Evolutionary conservation across 1,139 yeast species (phyloP).

Genomic region (Yamadazyma conglobata): DNA sequence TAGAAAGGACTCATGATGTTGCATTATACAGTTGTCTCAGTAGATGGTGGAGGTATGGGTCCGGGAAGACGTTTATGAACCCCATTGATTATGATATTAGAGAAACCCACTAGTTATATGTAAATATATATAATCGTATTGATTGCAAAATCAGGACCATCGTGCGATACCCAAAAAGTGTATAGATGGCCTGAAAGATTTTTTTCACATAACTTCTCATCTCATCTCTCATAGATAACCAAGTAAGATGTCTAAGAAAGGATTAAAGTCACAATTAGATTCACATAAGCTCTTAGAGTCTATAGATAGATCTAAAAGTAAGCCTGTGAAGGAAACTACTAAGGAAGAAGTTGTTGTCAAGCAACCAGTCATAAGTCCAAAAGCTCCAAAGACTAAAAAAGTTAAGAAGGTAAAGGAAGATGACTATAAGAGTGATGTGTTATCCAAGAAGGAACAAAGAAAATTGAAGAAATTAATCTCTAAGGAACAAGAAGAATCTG

Average conservation of each 20-base stretch:
- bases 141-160: constrained; percentile 2
- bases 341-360: constrained; percentile 9
- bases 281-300: constrained; percentile 26
- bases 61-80: constrained; percentile 48
- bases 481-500: constrained; percentile 19
- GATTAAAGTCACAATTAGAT: constrained; percentile 36
- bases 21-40: constrained; percentile 69
- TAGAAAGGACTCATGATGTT: constrained; percentile 49
- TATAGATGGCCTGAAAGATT: constrained; percentile 7
- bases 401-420: constrained; percentile 19
- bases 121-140: constrained; percentile 1
- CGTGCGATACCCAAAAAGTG: constrained; percentile 5
- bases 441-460: constrained; percentile 65
- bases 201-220: constrained; percentile 11
- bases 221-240: constrained; percentile 13
- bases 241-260: constrained; percentile 31
- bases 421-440: constrained; percentile 43
- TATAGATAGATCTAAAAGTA: constrained; percentile 24
- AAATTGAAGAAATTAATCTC: constrained; percentile 50
- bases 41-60: constrained; percentile 82
- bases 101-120: background rate
- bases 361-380: constrained; percentile 7
- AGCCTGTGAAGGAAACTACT: constrained; percentile 17
- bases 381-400: constrained; percentile 14
- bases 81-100: constrained; percentile 23